phyloP scores from a whole-genome alignment of 2,329 filamentous ascomycete species.

The Nothopassalora personata region DNA sequence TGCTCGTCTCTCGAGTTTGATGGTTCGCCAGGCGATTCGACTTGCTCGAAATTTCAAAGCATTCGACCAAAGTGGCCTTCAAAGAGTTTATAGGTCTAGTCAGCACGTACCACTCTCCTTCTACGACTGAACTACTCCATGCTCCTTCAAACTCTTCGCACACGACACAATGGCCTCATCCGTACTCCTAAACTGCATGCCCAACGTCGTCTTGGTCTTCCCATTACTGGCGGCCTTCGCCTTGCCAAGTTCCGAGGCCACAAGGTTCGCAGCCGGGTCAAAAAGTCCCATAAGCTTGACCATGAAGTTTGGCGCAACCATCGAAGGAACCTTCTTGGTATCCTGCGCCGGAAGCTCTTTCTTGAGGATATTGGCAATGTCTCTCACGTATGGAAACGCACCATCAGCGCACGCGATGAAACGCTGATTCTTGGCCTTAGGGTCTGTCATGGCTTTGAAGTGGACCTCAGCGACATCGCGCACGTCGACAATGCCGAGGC shows the following conservation, averaged over 20 bases:
- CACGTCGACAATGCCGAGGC: slow-evolving; percentile 18
- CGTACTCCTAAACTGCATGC: slow-evolving; percentile 22
- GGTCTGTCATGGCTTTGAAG: slow-evolving; percentile 27
- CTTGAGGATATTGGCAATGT: slow-evolving; percentile 25
- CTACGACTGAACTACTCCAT: slow-evolving; percentile 18
- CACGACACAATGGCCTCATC: slow-evolving; percentile 22
- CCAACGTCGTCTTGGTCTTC: slow-evolving; percentile 26
- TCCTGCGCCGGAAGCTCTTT: slow-evolving; percentile 15
- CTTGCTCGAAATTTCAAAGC: no score
- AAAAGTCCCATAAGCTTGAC: slow-evolving; percentile 16
- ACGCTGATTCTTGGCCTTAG: slow-evolving; percentile 24
- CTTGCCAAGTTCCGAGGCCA: slow-evolving; percentile 25
- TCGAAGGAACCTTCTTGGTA: slow-evolving; percentile 17
- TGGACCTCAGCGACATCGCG: slow-evolving; percentile 28
- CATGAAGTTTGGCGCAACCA: slow-evolving; percentile 21
- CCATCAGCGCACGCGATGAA: slow-evolving; percentile 18
- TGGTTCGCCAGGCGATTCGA: no score
- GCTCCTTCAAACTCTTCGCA: slow-evolving; percentile 20
- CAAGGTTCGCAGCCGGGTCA: slow-evolving; percentile 18
- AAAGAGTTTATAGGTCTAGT: no score
- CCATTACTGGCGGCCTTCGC: slow-evolving; percentile 16
- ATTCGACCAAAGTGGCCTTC: no score
- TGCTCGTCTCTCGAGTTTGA: no score
- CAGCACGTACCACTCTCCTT: background rate
- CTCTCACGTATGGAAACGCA: slow-evolving; percentile 14